Base-by-base conservation (phyloP, 2,329 filamentous ascomycete genomes). In the Penicillium verrucosum region DNA sequence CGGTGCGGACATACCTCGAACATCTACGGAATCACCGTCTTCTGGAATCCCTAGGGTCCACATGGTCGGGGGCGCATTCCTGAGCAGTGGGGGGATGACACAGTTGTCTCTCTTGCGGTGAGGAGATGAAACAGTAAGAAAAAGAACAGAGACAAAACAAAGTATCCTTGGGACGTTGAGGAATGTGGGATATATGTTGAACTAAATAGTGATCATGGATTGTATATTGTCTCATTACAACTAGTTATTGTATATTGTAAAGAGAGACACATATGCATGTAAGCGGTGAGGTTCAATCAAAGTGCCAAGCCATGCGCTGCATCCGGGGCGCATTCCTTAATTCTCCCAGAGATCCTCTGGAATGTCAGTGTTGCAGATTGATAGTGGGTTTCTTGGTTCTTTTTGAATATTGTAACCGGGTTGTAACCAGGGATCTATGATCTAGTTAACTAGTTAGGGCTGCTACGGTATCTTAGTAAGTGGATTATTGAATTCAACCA, bases 31-130 rank as follows among this genome's bases (percentile, higher is more conserved):
- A 40, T 25, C 51, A 23, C 46, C 30, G 25, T 12, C 40, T 56
- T 52, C 48, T 56, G 54, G 54, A 52, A 56, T 41, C 48, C 48
- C 47, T 51, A 8, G 40, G 48, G 30, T 52, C 54, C 54, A 56
- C 54, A 56, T 52, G 48, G 54, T 36, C 45, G 48, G 37, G 37
- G 50, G 25, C 51, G 10, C 54, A 56, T 56, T 56, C 54, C 54
- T 46, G 16, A 40, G 48, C 41, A 47, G 54, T 37, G 54, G 54
- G 48, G 48, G 54, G 48, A 29, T 46, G 52, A 32, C 34, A 46
- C 51, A 32, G 14, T 51, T 51, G 47, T 51, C 40, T 55, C 23
- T 55, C 30, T 38, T 52, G 53, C 53, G 53, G 53, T 56, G 53
- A 56, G 53, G 53, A 56, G 53, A 27, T 55, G 53, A 55, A 45